Evolutionary conservation across 2,329 filamentous ascomycete genomes (phyloP), one percentile per base, ranked within the genome.

Genomic region (Triangularia setosa): DNA sequence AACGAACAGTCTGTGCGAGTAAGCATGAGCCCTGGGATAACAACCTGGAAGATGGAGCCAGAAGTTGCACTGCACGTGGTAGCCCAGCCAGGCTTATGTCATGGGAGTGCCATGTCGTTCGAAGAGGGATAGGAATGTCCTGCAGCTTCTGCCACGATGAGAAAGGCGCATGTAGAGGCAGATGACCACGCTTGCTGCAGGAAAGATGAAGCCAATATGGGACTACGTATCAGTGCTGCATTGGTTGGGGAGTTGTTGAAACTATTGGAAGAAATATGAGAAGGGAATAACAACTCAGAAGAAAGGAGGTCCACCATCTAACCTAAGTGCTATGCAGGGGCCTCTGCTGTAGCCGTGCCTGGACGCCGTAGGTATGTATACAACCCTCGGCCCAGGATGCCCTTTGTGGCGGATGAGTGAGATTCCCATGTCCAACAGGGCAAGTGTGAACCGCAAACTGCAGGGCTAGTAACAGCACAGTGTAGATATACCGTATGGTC

Each of bases 181-280:
- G 28, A 16, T 28, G 21, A 18, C n/a, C 40, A 27, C n/a, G n/a
- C 14, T 48, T 48, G 40, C 40, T 48, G 40, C 40, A 64, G 57
- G 44, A 52, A 14, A 21, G 33, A 40, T 25, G 18, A 48, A 48
- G 54, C 8, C 61, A 54, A 57, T 44, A 28, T 30, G 60, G 44
- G 56, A 60, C 53, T 64, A 67, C 68, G 67, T 68, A 67, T 68
- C 63, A 61, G 30, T 27, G 30, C 64, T 52, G 61, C 66, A 70
- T 66, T 68, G 66, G 62, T 52, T 65, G 60, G 18, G 5, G 40
- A 48, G 40, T 18, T 48, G 40, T 48, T 48, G 40, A 21, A 40
- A 40, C 16, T n/a, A 40, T 40, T 40, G 33, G 33, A 40, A 40
- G 33, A 40, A 11, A 48, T 48, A 21, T 6, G 40, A n/a, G 40